Conservation (phyloP, 148 eudicot genomes). For the Mesembryanthemum crystallinum region DNA sequence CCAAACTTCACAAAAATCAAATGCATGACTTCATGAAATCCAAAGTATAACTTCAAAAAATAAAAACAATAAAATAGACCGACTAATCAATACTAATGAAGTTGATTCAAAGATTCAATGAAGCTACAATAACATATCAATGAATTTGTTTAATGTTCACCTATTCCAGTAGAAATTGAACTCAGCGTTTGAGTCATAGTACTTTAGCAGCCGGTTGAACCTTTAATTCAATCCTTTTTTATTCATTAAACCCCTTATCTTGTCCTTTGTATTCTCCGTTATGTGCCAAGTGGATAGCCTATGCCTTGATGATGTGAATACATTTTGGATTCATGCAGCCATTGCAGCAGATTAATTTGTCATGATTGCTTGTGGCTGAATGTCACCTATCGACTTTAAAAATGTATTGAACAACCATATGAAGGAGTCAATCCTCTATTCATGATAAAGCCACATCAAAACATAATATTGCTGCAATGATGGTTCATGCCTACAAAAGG, state of each 20-base stretch:
- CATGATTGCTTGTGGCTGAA: not conserved
- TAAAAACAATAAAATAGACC: no score
- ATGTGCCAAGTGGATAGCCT: not conserved
- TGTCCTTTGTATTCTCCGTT: not conserved
- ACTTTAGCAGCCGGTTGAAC: not conserved
- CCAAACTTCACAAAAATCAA: no score
- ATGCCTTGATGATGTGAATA: not conserved
- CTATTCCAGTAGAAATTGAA: not conserved
- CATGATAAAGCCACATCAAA: not conserved
- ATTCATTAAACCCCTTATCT: not conserved
- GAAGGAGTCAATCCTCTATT: not conserved
- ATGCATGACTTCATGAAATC: no score
- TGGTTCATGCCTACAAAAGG: no score
- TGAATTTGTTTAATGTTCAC: no score
- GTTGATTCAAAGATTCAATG: no score
- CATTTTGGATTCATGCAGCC: not conserved
- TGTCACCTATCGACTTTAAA: not conserved
- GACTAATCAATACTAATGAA: no score
- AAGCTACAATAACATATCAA: no score
- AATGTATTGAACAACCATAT: no score
- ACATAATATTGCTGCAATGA: not conserved
- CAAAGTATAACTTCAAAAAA: no score
- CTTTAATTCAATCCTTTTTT: not conserved
- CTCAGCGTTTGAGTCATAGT: not conserved
- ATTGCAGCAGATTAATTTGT: not conserved